A percentile compares a stretch with the other conserved stretches of the same genome.
These are phyloP conservation scores for Orobanche coerulescens DNA, from an alignment of 257 asterid genomes.

Conservation along the genomic window DNA sequence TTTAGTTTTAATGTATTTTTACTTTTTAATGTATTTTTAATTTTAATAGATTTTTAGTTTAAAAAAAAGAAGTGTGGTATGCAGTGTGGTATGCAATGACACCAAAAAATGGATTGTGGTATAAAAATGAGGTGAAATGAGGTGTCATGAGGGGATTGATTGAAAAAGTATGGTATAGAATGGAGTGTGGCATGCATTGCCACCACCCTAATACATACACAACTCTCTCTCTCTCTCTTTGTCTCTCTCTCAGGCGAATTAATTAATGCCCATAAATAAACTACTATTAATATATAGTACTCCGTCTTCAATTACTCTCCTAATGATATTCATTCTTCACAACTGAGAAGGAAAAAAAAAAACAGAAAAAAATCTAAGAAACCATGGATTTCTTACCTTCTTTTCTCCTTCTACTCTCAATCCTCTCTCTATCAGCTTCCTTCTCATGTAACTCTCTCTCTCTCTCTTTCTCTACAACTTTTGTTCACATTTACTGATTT, in stretches of 20 bases:
- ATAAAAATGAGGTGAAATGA: no score
- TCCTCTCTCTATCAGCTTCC: conserved; percentile 23
- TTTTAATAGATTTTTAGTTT: no score
- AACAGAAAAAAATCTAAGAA: conserved; percentile 6
- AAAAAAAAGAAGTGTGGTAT: no score
- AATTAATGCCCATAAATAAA: conserved; percentile 5
- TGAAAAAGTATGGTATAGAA: no score
- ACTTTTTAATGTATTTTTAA: no score
- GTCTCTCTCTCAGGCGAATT: conserved; percentile 1
- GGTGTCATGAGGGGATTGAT: no score
- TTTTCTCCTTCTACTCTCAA: conserved; percentile 21
- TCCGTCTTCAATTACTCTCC: neutral
- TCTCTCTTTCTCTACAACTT: neutral
- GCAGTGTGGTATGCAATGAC: no score
- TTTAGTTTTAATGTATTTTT: no score
- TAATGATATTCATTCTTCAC: neutral
- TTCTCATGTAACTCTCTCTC: conserved; percentile 23
- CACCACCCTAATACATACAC: no score
- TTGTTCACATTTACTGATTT: neutral
- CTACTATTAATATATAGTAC: neutral
- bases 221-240: conserved; percentile 4
- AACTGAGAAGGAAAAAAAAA: no score
- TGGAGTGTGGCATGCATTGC: no score
- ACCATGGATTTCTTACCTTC: conserved; percentile 22
- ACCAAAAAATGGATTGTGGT: no score